These are phyloP conservation scores for Neonectria hederae DNA, from an alignment of 2,329 filamentous ascomycete species.

Conservation along the genomic window DNA sequence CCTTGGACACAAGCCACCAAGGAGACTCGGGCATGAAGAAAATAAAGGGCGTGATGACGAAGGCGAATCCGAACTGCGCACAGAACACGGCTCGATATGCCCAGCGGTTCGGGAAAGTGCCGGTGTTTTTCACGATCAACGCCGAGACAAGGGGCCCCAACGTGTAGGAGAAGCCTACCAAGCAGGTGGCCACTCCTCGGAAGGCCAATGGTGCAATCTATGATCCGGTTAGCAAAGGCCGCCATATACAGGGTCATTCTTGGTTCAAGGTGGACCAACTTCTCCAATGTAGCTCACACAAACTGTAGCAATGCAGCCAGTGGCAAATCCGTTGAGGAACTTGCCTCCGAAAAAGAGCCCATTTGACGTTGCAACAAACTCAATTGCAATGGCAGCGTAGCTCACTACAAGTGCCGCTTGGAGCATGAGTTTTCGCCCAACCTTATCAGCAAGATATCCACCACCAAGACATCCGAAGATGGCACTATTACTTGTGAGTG, in stretches of 20 bases:
- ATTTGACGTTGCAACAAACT: conserved; percentile 53
- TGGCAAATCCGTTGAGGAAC: conserved; percentile 53
- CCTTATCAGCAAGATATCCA: conserved; percentile 48
- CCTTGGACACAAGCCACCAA: conserved; percentile 50
- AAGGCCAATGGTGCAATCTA: conserved; percentile 27
- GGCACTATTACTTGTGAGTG: conserved; percentile 26
- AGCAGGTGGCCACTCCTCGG: conserved; percentile 42
- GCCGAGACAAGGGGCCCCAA: conserved; percentile 46
- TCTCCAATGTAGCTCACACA: conserved; percentile 46
- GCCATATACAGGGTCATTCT: too few relatives aligned
- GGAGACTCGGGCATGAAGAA: conserved; percentile 55
- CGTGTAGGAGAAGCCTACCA: conserved; percentile 44
- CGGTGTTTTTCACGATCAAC: conserved; percentile 46
- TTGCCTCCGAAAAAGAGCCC: conserved; percentile 54
- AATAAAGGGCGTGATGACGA: conserved; percentile 42
- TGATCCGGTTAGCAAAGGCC: background rate
- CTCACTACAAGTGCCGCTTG: conserved; percentile 13
- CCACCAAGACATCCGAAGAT: conserved; percentile 39
- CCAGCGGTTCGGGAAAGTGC: conserved; percentile 42
- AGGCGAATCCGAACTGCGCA: conserved; percentile 47
- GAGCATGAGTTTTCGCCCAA: conserved; percentile 28
- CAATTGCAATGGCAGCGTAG: conserved; percentile 51
- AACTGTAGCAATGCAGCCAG: conserved; percentile 40
- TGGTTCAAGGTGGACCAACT: conserved; percentile 33
- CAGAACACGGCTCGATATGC: conserved; percentile 49